Conservation (phyloP, 208 protist genomes). For the Acanthamoeba healyi region DNA sequence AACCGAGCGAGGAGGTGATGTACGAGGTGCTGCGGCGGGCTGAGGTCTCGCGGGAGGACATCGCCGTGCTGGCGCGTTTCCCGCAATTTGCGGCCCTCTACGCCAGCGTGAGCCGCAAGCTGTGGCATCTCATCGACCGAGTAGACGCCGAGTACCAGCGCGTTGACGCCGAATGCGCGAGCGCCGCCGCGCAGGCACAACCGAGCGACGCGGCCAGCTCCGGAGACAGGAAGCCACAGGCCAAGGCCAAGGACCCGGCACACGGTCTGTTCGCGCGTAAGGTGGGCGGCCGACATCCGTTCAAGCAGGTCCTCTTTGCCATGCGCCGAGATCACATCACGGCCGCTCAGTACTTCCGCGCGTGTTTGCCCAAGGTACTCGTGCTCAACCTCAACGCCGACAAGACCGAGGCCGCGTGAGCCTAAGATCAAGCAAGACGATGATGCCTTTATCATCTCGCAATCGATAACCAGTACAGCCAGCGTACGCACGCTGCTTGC, state of each 20-base stretch:
- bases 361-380: not conserved
- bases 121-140: not conserved
- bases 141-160: not conserved
- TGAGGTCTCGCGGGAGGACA: not conserved
- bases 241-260: not conserved
- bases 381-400: not conserved
- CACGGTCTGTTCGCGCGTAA: not conserved
- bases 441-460: no score
- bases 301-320: slow-evolving; percentile 26
- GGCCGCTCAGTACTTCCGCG: not conserved
- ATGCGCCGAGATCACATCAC: not conserved
- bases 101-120: not conserved
- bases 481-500: no score
- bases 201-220: no score
- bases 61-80: not conserved
- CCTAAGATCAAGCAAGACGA: no score
- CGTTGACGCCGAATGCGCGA: not conserved
- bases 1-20: slow-evolving; percentile 18
- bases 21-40: not conserved
- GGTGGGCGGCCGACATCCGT: not conserved
- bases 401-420: no score
- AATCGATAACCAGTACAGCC: no score
- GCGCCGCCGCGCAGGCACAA: no score
- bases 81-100: not conserved
- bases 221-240: not conserved